Base-by-base conservation (phyloP, 2,329 filamentous ascomycete genomes). In the Spiromastix sp. region DNA sequence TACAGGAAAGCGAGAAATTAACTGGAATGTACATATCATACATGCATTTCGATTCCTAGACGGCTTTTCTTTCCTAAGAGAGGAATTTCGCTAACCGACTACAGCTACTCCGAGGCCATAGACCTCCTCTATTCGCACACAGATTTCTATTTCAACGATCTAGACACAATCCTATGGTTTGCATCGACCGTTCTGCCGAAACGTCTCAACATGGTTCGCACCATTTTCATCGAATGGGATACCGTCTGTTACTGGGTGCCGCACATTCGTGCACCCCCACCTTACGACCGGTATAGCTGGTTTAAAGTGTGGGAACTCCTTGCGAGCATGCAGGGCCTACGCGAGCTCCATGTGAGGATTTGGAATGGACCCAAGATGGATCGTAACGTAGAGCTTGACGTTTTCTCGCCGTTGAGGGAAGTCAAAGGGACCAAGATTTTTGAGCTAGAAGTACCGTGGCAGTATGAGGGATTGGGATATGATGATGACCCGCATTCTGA, bases 121-220 rank as follows among this genome's bases (percentile, higher is more conserved):
- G 36, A 38, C 34, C 19, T 38, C 16, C 32, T 43, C 34, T 38
- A 36, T 20, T 20, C 38, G 10, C 29, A 31, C 2, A 41, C 27
- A 16, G 29, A 33, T 3, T 41, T 43, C 15, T 16, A 30, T 17
- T 41, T 41, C 21, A 33, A 33, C 21, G 28, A 37, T 30, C 11
- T 25, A 20, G 35, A 37, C 35, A 37, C 35, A 6, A 37, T 39
- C 37, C n/a, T 31, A 12, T 16, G 13, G 12, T 18, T 31, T 17
- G 13, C n/a, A 12, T 16, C 29, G 4, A 31, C 29, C 29, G 18
- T 31, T 18, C 29, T 31, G 12, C 29, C 29, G 4, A 6, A 31
- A 11, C 29, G 29, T 17, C 16, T 31, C n/a, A 13, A 31, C 29
- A n/a, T 18, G 12, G 18, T 31, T 11, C 29, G 29, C n/a, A 11